phyloP scores from a whole-genome alignment of 306 rosid genomes.

The Quercus alba region DNA sequence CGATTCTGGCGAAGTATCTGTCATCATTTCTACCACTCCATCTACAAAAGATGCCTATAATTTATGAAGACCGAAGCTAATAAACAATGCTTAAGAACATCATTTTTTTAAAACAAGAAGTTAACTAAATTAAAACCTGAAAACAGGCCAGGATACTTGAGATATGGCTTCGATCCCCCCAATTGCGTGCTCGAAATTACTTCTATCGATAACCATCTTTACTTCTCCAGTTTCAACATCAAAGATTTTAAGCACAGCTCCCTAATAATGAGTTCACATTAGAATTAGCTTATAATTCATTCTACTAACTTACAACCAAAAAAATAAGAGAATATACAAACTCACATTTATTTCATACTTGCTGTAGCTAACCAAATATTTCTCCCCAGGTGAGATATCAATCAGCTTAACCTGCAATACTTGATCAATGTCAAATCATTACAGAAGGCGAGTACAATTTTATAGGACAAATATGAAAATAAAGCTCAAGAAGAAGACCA shows the following conservation, averaged over 20 bases:
- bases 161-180: constrained; percentile 43
- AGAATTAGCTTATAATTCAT: neutral
- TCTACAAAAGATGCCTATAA: constrained; percentile 14
- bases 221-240: constrained; percentile 52
- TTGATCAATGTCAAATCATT: neutral
- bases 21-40: constrained; percentile 47
- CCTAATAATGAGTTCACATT: constrained; percentile 23
- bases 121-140: constrained; percentile 25
- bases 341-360: constrained; percentile 47
- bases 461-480: neutral
- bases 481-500: constrained; percentile 26
- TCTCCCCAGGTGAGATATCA: constrained; percentile 53
- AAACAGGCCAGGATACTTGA: constrained; percentile 48
- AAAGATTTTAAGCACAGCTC: constrained; percentile 45
- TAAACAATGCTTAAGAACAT: neutral
- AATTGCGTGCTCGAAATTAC: constrained; percentile 31
- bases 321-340: neutral
- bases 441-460: neutral
- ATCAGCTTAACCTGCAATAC: constrained; percentile 40
- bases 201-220: constrained; percentile 48
- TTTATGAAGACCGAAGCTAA: neutral
- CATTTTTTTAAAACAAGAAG: neutral
- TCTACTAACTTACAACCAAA: neutral
- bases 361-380: constrained; percentile 49
- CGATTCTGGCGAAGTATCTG: constrained; percentile 2